These are phyloP conservation scores for Amyloporia xantha DNA, from an alignment of 768 basidiomycete genomes.

Conservation along the genomic window DNA sequence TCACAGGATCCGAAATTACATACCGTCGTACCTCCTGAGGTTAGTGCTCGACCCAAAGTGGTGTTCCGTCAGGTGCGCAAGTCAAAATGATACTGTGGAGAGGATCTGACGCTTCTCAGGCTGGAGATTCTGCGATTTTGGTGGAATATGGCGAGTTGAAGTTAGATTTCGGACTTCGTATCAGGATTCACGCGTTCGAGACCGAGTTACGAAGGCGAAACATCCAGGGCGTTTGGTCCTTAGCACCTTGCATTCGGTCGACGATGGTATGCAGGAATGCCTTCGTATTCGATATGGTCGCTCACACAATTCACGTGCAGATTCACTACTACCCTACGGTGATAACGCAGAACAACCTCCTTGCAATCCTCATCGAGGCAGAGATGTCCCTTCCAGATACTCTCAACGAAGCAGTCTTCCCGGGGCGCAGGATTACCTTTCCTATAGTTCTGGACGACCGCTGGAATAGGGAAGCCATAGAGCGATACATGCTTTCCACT, in stretches of 20 bases:
- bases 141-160: slow-evolving; percentile 55
- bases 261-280: slow-evolving; percentile 46
- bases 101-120: no score
- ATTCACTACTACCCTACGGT: slow-evolving; percentile 41
- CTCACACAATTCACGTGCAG: slow-evolving; percentile 24
- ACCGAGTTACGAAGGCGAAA: slow-evolving; percentile 27
- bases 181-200: slow-evolving; percentile 53
- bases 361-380: slow-evolving; percentile 34
- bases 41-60: slow-evolving; percentile 24
- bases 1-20: slow-evolving; percentile 33
- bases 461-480: slow-evolving; percentile 48
- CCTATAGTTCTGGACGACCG: slow-evolving; percentile 59
- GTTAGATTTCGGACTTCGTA: slow-evolving; percentile 46
- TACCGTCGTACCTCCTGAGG: slow-evolving; percentile 12
- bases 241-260: slow-evolving; percentile 50
- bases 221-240: slow-evolving; percentile 32
- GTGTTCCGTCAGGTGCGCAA: slow-evolving; percentile 47
- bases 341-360: slow-evolving; percentile 37
- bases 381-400: slow-evolving; percentile 35
- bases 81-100: no score
- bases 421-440: slow-evolving; percentile 48
- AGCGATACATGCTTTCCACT: slow-evolving; percentile 48
- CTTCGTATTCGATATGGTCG: not conserved
- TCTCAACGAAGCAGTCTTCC: slow-evolving; percentile 36
- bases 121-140: slow-evolving; percentile 57